Conservation (phyloP, 139 green algal species). For the Protoeuglena noctilucae region DNA sequence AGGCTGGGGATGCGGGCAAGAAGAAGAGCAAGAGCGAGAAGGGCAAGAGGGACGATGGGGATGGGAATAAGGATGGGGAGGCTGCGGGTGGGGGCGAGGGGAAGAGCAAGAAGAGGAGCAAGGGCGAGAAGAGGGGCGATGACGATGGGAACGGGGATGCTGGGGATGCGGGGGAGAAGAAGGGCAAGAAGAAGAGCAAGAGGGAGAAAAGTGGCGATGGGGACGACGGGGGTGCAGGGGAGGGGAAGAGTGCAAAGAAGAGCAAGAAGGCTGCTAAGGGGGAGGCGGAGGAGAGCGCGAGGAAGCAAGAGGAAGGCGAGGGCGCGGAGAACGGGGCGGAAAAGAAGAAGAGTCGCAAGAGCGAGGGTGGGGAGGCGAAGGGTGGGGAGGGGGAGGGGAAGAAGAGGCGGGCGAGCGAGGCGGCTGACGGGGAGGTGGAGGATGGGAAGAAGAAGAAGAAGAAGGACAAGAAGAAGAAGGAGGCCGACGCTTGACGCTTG, state of each 20-base stretch:
- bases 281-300: not conserved
- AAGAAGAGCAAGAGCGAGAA: not conserved
- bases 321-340: not conserved
- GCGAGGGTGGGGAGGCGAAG: not conserved
- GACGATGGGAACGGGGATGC: not conserved
- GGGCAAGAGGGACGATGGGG: not conserved
- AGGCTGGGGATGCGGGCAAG: not conserved
- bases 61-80: not conserved
- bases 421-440: too few relatives aligned
- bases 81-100: not conserved
- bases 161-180: not conserved
- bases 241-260: conserved; percentile 10
- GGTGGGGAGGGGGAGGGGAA: not conserved
- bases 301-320: conserved; percentile 5
- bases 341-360: not conserved
- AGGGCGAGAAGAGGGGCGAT: not conserved
- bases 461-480: not conserved
- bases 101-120: too few relatives aligned
- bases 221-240: conserved; percentile 1
- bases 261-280: conserved; percentile 10
- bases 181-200: conserved; percentile 9
- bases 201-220: conserved; percentile 2
- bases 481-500: too few relatives aligned
- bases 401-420: conserved; percentile 4
- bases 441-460: not conserved